Evolutionary conservation across 2,329 filamentous ascomycete genomes (phyloP), one percentile per base, ranked within the genome.

Genomic region (Celoporthe dispersa): DNA sequence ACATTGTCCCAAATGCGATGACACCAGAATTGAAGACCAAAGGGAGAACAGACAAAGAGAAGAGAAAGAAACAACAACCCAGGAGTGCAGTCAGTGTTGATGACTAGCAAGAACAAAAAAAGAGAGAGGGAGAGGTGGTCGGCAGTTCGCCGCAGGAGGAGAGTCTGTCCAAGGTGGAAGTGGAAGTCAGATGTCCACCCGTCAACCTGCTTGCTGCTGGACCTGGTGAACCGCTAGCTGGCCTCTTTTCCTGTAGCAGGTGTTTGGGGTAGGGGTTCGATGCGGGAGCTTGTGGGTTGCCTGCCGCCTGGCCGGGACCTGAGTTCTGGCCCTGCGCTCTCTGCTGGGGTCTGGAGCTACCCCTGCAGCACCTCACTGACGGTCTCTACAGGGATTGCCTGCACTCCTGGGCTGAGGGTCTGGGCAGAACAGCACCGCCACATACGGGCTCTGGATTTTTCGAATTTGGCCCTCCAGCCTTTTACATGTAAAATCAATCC

Each of bases 1-100:
- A 80, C 84, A 86, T 86, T 73, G 75, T 82, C 68, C 70, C 44
- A 61, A 70, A 63, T 37, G 61, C 64, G 64, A 62, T 41, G 44
- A 48, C 67, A 65, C 70, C 63, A 67, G 48, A 67, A 64, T 64
- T 9, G 67, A 44, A 64, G 19, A 60, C 57, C 62, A 65, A 35
- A 48, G 28, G 28, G 33, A 64, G 64, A 69, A 41, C 22, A 65
- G 51, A 51, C 25, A 39, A 69, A 44, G 25, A 9, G 35, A 37
- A 37, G 35, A 37, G 35, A 37, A 9, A 37, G 35, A 37, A 31
- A 68, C 53, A 67, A 31, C 48, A 68, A 62, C 39, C 65, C 31
- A 66, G n/a, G 28, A 60, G 41, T 62, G 55, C 44, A 33, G 53
- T 28, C 66, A 31, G 39, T 60, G 22, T 66, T 39, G 59, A 37